phyloP scores from a whole-genome alignment of 2,329 filamentous ascomycete genomes.

The Sporothrix brunneoviolacea region DNA sequence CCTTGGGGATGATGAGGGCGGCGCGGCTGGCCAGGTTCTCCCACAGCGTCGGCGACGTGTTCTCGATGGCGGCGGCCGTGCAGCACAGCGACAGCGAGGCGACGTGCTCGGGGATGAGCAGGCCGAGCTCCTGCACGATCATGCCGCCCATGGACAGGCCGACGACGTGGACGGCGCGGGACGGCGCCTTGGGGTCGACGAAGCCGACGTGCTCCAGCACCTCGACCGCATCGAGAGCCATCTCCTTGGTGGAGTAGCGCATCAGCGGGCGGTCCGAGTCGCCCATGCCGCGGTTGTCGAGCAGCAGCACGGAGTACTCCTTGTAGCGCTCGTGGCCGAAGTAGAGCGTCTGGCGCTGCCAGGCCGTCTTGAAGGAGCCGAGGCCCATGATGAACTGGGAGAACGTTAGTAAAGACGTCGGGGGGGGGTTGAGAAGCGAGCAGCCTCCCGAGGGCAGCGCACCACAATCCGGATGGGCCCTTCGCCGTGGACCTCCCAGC shows the following conservation, averaged over 20 bases:
- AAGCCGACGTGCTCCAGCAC: slow-evolving; percentile 61
- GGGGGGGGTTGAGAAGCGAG: background rate
- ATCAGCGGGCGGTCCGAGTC: slow-evolving; percentile 68
- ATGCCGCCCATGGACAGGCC: slow-evolving; percentile 86
- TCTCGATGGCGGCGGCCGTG: slow-evolving; percentile 55
- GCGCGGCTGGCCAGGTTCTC: slow-evolving; percentile 57
- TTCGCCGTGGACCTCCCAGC: slow-evolving; percentile 73
- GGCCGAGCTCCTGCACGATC: slow-evolving; percentile 77
- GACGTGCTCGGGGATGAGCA: slow-evolving; percentile 45
- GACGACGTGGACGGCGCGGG: slow-evolving; percentile 53
- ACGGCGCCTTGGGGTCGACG: slow-evolving; percentile 2
- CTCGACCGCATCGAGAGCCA: slow-evolving; percentile 74
- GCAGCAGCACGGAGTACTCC: slow-evolving; percentile 65
- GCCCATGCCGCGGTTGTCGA: slow-evolving; percentile 84
- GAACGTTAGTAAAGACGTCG: background rate
- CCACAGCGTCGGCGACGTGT: slow-evolving; percentile 49
- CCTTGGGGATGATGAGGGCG: slow-evolving; percentile 60
- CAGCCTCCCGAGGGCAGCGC: no score
- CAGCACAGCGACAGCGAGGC: slow-evolving; percentile 52
- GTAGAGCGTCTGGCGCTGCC: slow-evolving; percentile 77
- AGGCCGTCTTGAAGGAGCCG: slow-evolving; percentile 59
- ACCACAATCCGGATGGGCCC: slow-evolving; percentile 69
- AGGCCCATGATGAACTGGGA: slow-evolving; percentile 73
- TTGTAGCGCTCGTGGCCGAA: slow-evolving; percentile 66
- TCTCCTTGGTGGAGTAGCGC: slow-evolving; percentile 75